Conservation (phyloP, 2,329 filamentous ascomycete genomes). For the Microdochium paspali region DNA sequence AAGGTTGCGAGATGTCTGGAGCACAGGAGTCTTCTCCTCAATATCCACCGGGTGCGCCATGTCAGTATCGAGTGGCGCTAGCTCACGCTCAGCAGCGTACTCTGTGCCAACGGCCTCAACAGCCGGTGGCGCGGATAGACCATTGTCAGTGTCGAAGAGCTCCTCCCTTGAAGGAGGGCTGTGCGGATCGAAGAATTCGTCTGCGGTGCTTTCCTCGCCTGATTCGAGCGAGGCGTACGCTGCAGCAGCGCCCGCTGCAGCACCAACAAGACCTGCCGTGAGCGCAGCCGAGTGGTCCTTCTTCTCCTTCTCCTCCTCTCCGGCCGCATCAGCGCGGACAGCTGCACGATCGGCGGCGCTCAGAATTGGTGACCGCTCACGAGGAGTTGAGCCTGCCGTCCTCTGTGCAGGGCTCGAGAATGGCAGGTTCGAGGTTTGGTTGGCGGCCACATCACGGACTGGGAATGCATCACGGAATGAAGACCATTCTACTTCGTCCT, state of each 20-base stretch:
- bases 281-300: not conserved
- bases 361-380: slow-evolving; percentile 8
- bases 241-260: slow-evolving; percentile 2
- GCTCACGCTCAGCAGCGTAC: not conserved
- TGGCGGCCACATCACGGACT: slow-evolving; percentile 29
- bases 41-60: too few relatives aligned
- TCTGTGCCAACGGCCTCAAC: not conserved
- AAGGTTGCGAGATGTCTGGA: too few relatives aligned
- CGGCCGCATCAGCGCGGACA: not conserved
- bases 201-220: not conserved
- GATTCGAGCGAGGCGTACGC: slow-evolving; percentile 11
- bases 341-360: not conserved
- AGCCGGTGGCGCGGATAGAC: not conserved
- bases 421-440: slow-evolving; percentile 31
- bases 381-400: slow-evolving; percentile 10
- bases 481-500: slow-evolving; percentile 8
- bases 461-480: slow-evolving; percentile 20
- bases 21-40: too few relatives aligned
- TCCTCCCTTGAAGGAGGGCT: not conserved
- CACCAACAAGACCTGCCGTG: not conserved
- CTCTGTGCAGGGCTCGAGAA: slow-evolving; percentile 25
- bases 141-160: not conserved
- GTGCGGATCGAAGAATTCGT: not conserved
- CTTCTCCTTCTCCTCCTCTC: not conserved
- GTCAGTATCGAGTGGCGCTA: too few relatives aligned